phyloP scores from a whole-genome alignment of 2,329 filamentous ascomycete genomes.

The Clarireedia paspali region DNA sequence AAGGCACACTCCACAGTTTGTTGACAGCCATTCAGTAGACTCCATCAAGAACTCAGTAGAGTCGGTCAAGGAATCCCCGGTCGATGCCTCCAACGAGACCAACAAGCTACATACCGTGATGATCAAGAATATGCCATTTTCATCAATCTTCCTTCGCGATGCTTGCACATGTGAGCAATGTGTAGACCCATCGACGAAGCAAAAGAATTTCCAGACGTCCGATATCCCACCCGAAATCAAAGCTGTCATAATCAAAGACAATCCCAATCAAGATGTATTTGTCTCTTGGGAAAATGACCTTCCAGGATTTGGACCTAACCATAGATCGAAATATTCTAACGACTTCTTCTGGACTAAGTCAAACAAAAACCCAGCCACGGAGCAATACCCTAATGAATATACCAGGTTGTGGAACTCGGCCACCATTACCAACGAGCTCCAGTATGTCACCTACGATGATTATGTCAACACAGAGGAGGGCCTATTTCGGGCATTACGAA shows the following conservation, averaged over 20 bases:
- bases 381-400: not conserved
- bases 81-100: not conserved
- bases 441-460: conserved; percentile 58
- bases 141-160: conserved; percentile 42
- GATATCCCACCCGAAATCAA: conserved; percentile 50
- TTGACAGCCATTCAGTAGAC: no score
- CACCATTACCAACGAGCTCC: conserved; percentile 40
- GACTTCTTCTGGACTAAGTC: conserved; percentile 10
- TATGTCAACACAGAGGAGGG: conserved; percentile 56
- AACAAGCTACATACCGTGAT: not conserved
- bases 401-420: conserved; percentile 34
- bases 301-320: conserved; percentile 24
- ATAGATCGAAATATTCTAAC: conserved; percentile 21
- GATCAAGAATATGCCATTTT: not conserved
- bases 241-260: conserved; percentile 30
- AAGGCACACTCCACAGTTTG: no score
- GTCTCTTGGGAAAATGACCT: conserved; percentile 52
- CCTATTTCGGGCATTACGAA: conserved; percentile 54
- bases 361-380: not conserved
- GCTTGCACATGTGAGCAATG: conserved; percentile 49
- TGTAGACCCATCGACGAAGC: conserved; percentile 49
- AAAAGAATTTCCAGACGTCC: conserved; percentile 57
- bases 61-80: no score
- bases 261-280: conserved; percentile 34
- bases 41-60: no score